phyloP scores from a whole-genome alignment of 345 rosid species.

The Linum trigynum region DNA sequence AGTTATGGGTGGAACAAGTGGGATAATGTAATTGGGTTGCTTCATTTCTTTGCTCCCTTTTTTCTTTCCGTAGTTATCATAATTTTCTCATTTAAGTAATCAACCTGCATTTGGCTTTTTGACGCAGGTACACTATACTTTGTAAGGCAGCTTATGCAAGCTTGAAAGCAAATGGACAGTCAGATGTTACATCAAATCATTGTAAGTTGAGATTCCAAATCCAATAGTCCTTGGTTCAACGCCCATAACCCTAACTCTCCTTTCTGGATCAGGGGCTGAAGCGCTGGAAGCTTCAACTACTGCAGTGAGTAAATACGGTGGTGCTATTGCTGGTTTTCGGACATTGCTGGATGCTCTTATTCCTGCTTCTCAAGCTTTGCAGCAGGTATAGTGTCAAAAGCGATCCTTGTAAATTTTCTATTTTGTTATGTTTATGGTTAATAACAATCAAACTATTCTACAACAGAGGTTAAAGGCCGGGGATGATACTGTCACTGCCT shows the following conservation, averaged over 20 bases:
- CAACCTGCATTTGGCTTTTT: slow-evolving; percentile 9
- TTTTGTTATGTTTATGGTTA: slow-evolving; percentile 2
- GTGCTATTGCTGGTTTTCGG: slow-evolving; percentile 84
- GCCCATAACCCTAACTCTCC: slow-evolving; percentile 7
- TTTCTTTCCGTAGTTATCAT: slow-evolving; percentile 8
- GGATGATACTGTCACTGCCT: slow-evolving; percentile 56
- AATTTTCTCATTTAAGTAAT: not conserved
- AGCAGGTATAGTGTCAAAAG: slow-evolving; percentile 41
- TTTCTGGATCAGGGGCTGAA: slow-evolving; percentile 60
- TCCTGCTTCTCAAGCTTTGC: slow-evolving; percentile 73
- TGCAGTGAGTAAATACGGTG: slow-evolving; percentile 88
- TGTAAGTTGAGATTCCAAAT: slow-evolving; percentile 44
- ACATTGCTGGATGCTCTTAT: slow-evolving; percentile 90
- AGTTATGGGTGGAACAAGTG: slow-evolving; percentile 98
- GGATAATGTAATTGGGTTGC: slow-evolving; percentile 52
- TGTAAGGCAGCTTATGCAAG: slow-evolving; percentile 81
- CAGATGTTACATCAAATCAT: slow-evolving; percentile 49
- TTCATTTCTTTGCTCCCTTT: slow-evolving; percentile 7
- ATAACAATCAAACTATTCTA: slow-evolving; percentile 8
- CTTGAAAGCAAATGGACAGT: slow-evolving; percentile 44
- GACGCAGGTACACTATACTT: slow-evolving; percentile 61
- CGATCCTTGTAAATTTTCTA: not conserved
- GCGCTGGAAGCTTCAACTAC: slow-evolving; percentile 74
- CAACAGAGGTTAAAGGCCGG: slow-evolving; percentile 71
- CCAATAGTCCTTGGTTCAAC: slow-evolving; percentile 10